Conservation (phyloP, 2,329 filamentous ascomycete species). For the Macrophomina tecta region DNA sequence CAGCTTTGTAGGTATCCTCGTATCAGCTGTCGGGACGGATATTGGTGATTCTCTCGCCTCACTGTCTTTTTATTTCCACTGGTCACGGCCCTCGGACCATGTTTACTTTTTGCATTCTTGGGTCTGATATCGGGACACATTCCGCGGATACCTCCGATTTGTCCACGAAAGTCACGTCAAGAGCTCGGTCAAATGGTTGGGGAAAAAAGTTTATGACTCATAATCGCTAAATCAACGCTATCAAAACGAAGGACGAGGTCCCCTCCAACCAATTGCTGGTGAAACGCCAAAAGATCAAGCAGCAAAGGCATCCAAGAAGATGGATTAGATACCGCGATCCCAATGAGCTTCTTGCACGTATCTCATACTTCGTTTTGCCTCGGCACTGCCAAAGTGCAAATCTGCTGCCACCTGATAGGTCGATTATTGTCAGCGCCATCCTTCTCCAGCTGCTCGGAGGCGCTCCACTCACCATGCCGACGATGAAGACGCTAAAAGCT, state of each 20-base stretch:
- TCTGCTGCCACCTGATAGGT: neutral
- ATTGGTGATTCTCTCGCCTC: neutral
- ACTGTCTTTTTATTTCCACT: neutral
- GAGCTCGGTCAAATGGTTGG: neutral
- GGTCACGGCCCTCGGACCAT: neutral
- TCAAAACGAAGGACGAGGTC: neutral
- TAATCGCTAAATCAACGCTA: neutral
- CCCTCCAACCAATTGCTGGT: neutral
- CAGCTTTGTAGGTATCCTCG: neutral
- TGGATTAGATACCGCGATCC: constrained; percentile 4
- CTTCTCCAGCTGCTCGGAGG: too few species aligned
- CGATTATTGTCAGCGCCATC: too few species aligned
- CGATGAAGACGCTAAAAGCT: constrained; percentile 27
- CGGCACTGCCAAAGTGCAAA: constrained; percentile 25
- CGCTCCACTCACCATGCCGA: constrained; percentile 2
- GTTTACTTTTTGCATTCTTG: neutral
- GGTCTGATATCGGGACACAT: neutral
- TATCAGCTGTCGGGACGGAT: neutral
- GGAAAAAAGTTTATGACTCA: neutral
- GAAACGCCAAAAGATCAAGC: neutral
- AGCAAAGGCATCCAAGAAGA: neutral
- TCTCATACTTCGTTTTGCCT: constrained; percentile 19
- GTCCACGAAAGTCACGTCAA: neutral
- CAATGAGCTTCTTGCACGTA: constrained; percentile 1
- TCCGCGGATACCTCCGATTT: neutral